Evolutionary conservation across 2,329 filamentous ascomycete species (phyloP).

Genomic region (Exophiala sp.): DNA sequence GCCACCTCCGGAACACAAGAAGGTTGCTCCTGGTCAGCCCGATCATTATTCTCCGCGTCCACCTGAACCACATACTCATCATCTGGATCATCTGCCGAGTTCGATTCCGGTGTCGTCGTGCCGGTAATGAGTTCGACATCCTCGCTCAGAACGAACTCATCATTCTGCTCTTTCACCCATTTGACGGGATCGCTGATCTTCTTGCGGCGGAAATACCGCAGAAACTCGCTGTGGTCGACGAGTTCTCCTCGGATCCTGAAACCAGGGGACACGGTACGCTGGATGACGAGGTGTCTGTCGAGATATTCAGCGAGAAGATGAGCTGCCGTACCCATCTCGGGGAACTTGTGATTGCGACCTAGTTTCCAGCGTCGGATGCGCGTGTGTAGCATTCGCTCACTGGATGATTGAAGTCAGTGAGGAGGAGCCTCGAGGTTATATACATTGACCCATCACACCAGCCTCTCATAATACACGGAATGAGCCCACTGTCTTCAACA

Average conservation of each 20-base stretch:
- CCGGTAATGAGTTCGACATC: constrained; percentile 7
- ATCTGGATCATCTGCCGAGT: neutral
- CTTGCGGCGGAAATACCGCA: constrained; percentile 15
- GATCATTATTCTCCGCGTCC: too few species aligned
- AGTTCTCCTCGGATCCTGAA: constrained; percentile 12
- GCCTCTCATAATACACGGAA: too few species aligned
- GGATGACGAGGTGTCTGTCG: neutral
- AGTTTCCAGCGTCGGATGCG: constrained; percentile 13
- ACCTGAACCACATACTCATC: too few species aligned
- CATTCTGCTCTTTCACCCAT: constrained; percentile 3
- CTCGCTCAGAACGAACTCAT: neutral
- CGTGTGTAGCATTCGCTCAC: constrained; percentile 16
- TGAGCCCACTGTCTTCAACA: too few species aligned
- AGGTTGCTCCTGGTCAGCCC: too few species aligned
- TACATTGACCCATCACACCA: too few species aligned
- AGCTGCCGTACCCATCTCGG: constrained; percentile 13
- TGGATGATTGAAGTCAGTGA: neutral
- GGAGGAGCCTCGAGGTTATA: neutral
- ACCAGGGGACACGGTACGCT: neutral
- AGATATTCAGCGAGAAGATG: constrained; percentile 4
- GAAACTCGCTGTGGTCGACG: constrained; percentile 7
- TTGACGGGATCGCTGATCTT: constrained; percentile 10
- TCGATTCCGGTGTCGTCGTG: constrained; percentile 1
- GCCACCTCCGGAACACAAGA: too few species aligned
- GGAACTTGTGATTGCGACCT: constrained; percentile 9